Conservation (phyloP, 2,329 filamentous ascomycete genomes). For the Huntiella savannae region DNA sequence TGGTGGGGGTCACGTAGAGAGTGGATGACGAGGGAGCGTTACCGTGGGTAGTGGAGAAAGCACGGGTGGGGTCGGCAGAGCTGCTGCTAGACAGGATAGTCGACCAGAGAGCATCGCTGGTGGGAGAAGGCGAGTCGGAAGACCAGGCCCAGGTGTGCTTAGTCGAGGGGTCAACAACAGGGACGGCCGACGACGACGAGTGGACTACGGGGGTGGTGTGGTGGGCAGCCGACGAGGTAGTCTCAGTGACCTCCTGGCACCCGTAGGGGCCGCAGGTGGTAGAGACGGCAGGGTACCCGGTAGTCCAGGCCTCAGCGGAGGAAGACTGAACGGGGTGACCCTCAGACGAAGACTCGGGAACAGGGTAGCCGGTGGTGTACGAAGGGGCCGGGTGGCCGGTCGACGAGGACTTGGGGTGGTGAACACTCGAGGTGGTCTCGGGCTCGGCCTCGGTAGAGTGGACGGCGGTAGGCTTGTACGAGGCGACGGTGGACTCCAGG, state of each 20-base stretch:
- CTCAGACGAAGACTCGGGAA: neutral
- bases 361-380: neutral
- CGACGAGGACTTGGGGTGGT: neutral
- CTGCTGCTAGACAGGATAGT: neutral
- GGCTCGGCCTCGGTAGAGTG: neutral
- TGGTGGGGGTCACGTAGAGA: neutral
- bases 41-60: neutral
- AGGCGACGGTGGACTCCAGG: constrained; percentile 6
- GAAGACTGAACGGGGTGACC: neutral
- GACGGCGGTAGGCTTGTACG: constrained; percentile 1
- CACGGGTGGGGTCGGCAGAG: neutral
- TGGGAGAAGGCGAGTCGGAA: neutral
- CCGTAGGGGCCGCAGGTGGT: constrained; percentile 1
- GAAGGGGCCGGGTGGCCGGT: neutral
- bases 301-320: neutral
- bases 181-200: neutral
- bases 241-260: neutral
- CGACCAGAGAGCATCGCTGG: neutral
- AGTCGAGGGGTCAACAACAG: neutral
- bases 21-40: neutral
- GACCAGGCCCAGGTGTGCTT: neutral
- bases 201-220: neutral
- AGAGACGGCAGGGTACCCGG: neutral
- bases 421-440: neutral
- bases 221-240: neutral